Base-by-base conservation (phyloP, 208 protist genomes). In the Leishmania aethiopica region DNA sequence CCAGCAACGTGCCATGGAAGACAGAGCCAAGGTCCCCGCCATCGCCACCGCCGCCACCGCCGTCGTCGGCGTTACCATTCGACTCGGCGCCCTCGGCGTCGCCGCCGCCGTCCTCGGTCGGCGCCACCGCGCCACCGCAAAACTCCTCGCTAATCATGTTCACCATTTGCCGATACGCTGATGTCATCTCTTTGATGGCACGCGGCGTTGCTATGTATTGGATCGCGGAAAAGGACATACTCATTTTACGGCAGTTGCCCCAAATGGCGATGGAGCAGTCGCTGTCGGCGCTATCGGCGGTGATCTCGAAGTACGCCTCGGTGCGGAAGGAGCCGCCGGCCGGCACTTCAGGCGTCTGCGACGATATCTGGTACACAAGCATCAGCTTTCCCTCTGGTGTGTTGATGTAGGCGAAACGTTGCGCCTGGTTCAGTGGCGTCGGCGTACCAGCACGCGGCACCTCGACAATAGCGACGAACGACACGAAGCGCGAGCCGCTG, bases 301-400 rank as follows among this genome's bases (percentile, higher is more conserved):
- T 94, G 78, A 97, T 90, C 79, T 93, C 88, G 13, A 86, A 81
- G 69, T 94, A 86, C 37, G 92, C 88, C 86, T 97, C 94, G 10
- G 91, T 95, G 71, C 94, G 90, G 76, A 97, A 97, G 32, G 91
- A 89, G 42, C 84, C 79, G 32, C 94, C 94, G 3, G 84, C 86
- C 40, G 92, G 86, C 35, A 97, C 87, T 79, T 91, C 85, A 35
- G 94, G 94, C 1, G 92, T 97, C 74, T 97, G 91, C 17, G 92
- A 96, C 10, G 94, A 97, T 70, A 97, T 96, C 74, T 97, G 94
- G 75, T 95, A 95, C 25, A 91, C 77, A 1, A 97, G 77, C 75
- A 89, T 37, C n/a, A 92, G 79, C 79, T 85, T 85, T 19, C 85
- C 85, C 57, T 84, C 88, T 6, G 86, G 77, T 6, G 88, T 87